Evolutionary conservation across 805 yeast species (phyloP), one percentile per base, ranked within the genome.

Genomic region (Pachysolen tannophilus): DNA sequence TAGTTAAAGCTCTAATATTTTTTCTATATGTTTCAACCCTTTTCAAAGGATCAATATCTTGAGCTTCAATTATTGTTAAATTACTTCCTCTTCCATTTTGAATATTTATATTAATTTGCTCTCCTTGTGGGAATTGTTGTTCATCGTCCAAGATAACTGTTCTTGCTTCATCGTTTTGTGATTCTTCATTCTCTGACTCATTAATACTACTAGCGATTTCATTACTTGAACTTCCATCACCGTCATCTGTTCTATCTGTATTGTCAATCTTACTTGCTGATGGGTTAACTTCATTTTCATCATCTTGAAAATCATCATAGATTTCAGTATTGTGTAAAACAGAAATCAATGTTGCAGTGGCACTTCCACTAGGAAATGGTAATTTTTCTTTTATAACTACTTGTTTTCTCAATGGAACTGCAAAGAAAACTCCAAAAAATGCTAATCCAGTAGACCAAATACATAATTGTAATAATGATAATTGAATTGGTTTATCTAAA

Each of bases 371-470:
- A 0, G 98, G 98, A 50, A 90, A 90, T 2, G 88, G 84, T 25
- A 92, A 67, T 50, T 84, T 84, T 48, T 87, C 95, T 47, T 74
- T 75, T n/a, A 87, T 73, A 24, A 90, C 80, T 14, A 88, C 94
- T 52, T 87, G 95, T 42, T 72, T 74, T 43, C 97, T 67, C 33
- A 90, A 62, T 1, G 96, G 90, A 19, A 90, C 76, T 3, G 97
- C 97, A 57, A 90, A 87, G 56, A 90, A 92, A 1, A 90, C 95
- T 2, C 98, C 98, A 60, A 90, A 88, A 40, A 87, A 83, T 0
- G 94, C 95, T 36, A 92, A 60, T 0, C 95, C 96, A 1, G 73
- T 48, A 1, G 90, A 78, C 97, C 97, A 92, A 3, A 81, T 52
- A 17, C 85, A 58, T 35, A 90, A 58, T 42, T 87, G 80, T 32